Evolutionary conservation across 306 rosid genomes (phyloP).

Genomic region (Erythrophleum fordii): DNA sequence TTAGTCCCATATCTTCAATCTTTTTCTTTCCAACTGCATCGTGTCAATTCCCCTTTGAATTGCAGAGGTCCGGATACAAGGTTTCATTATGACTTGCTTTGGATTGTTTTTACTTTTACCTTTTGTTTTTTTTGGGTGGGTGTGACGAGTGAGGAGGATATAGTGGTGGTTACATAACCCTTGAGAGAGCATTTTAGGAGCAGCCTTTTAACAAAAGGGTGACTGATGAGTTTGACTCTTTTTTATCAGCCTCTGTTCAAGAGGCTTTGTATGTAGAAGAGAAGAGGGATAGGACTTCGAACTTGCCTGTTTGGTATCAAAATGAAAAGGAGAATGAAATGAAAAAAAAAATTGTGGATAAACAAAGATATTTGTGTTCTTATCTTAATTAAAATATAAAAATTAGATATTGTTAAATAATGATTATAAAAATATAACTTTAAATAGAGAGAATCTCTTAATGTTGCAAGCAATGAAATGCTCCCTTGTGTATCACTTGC

Average conservation of each 20-base stretch:
- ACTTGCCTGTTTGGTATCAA: too few species aligned
- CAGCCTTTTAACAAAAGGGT: not conserved
- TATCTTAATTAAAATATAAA: too few species aligned
- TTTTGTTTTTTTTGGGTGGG: not conserved
- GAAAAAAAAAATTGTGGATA: too few species aligned
- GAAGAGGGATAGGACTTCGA: constrained; percentile 14
- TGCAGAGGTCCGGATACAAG: not conserved
- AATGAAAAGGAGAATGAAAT: too few species aligned
- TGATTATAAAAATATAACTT: too few species aligned
- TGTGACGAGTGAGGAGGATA: constrained; percentile 30
- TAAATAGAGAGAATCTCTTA: too few species aligned
- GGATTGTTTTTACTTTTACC: not conserved
- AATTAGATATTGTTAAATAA: too few species aligned
- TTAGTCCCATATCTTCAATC: too few species aligned
- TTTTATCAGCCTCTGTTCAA: not conserved
- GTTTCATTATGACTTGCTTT: not conserved
- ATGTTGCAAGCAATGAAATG: too few species aligned
- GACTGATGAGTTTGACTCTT: not conserved
- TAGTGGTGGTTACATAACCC: not conserved
- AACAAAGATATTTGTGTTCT: too few species aligned
- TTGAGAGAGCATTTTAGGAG: not conserved
- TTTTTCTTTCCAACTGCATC: too few species aligned
- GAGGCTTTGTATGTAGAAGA: constrained; percentile 33
- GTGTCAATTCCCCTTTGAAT: too few species aligned
- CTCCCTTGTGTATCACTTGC: constrained; percentile 39